A percentile compares a stretch with the other conserved stretches of the same genome.
Evolutionary conservation across 768 basidiomycete genomes (phyloP).

Genomic region (Lentinula guzmanii): DNA sequence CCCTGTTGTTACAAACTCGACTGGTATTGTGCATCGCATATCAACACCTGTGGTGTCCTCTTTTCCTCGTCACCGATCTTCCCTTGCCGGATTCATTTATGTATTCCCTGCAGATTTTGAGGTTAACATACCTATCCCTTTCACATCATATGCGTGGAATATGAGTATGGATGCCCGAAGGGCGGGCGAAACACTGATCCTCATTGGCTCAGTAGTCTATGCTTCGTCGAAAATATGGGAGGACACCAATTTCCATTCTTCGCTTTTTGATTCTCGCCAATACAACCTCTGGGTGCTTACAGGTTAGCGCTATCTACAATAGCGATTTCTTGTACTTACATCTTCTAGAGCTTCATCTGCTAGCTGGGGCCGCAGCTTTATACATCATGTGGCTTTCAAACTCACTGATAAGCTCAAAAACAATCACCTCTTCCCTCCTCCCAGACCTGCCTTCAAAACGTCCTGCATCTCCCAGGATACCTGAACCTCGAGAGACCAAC

Average conservation of each 20-base stretch:
- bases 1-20: conserved; percentile 38
- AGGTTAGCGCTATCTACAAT: conserved; percentile 30
- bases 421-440: too few relatives aligned
- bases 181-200: conserved; percentile 56
- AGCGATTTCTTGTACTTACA: conserved; percentile 4
- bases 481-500: conserved; percentile 42
- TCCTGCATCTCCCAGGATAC: conserved; percentile 34
- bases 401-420: conserved; percentile 16
- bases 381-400: conserved; percentile 63
- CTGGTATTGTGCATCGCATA: conserved; percentile 21
- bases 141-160: conserved; percentile 31
- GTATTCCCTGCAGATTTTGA: conserved; percentile 46
- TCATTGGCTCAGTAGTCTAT: conserved; percentile 57
- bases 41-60: conserved; percentile 38
- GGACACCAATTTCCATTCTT: conserved; percentile 21
- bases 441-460: conserved; percentile 4
- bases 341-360: conserved; percentile 48
- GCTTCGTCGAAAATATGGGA: conserved; percentile 42
- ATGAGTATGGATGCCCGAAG: conserved; percentile 59
- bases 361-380: conserved; percentile 47
- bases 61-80: conserved; percentile 35
- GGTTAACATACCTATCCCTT: conserved; percentile 38
- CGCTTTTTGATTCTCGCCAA: conserved; percentile 11
- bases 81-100: conserved; percentile 16
- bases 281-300: conserved; percentile 41